Percentiles rank a stretch among this genome's conserved stretches.
Conservation (phyloP, 495 filamentous ascomycete genomes). For the Aspergillus avenaceus region DNA sequence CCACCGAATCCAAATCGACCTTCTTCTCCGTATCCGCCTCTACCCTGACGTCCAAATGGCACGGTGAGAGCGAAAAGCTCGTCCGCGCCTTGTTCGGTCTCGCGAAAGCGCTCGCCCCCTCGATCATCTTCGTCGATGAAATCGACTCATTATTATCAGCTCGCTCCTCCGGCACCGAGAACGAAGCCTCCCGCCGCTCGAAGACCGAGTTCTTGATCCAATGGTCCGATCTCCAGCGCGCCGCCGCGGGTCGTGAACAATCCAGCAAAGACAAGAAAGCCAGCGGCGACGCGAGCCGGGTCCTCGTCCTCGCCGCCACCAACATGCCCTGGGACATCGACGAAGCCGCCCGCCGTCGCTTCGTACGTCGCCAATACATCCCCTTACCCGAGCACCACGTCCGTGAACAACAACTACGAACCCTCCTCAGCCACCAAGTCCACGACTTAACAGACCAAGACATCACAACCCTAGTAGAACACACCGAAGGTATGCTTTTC, state of each 20-base stretch:
- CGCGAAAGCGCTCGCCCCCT: slow-evolving; percentile 85
- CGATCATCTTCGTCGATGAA: slow-evolving; percentile 98
- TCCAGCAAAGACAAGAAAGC: slow-evolving; percentile 60
- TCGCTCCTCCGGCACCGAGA: slow-evolving; percentile 76
- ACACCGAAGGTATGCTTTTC: slow-evolving; percentile 72
- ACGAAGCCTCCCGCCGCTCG: slow-evolving; percentile 89
- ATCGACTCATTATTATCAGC: slow-evolving; percentile 93
- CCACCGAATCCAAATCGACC: slow-evolving; percentile 89
- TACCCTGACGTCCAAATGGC: slow-evolving; percentile 91
- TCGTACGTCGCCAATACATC: slow-evolving; percentile 94
- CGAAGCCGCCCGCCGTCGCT: slow-evolving; percentile 86
- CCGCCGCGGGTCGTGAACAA: slow-evolving; percentile 80
- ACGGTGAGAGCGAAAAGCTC: slow-evolving; percentile 95
- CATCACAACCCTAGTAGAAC: slow-evolving; percentile 67
- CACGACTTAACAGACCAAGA: slow-evolving; percentile 73
- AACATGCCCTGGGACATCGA: slow-evolving; percentile 99
- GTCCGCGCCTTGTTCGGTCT: slow-evolving; percentile 89
- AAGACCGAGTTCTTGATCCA: slow-evolving; percentile 99
- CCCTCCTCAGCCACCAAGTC: slow-evolving; percentile 79
- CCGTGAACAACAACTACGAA: slow-evolving; percentile 70
- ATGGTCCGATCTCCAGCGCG: slow-evolving; percentile 90
- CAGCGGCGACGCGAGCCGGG: slow-evolving; percentile 84
- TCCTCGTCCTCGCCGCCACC: slow-evolving; percentile 91
- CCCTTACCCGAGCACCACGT: slow-evolving; percentile 84
- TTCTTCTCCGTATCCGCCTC: slow-evolving; percentile 98